phyloP scores from a whole-genome alignment of 2,329 filamentous ascomycete genomes.

The Cladosporium phlei region DNA sequence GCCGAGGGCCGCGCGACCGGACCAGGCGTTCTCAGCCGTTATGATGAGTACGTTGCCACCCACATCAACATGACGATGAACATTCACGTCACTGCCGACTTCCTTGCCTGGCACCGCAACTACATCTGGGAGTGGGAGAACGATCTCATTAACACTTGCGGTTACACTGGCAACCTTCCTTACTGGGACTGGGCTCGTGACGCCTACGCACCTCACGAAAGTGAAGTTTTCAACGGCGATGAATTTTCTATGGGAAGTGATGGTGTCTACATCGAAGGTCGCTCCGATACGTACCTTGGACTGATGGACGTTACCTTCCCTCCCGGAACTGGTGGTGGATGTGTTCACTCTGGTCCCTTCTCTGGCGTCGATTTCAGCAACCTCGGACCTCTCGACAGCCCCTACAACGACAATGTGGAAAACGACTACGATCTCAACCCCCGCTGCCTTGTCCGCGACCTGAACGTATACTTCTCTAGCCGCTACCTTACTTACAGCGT shows the following conservation, averaged over 20 bases:
- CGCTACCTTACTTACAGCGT: slow-evolving; percentile 17
- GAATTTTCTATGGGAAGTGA: slow-evolving; percentile 34
- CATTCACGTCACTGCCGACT: slow-evolving; percentile 24
- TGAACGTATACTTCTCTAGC: slow-evolving; percentile 23
- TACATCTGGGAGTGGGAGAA: slow-evolving; percentile 37
- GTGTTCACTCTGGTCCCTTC: slow-evolving; percentile 48
- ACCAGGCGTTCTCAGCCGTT: slow-evolving; percentile 19
- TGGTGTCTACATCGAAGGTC: slow-evolving; percentile 15
- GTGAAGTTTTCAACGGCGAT: slow-evolving; percentile 51
- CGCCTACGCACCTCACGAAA: slow-evolving; percentile 37
- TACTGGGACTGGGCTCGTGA: slow-evolving; percentile 53
- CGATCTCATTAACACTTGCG: slow-evolving; percentile 34
- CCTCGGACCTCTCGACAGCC: slow-evolving; percentile 17
- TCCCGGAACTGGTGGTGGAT: slow-evolving; percentile 50
- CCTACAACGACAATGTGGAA: slow-evolving; percentile 22
- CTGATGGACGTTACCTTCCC: slow-evolving; percentile 48
- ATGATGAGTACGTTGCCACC: slow-evolving; percentile 21
- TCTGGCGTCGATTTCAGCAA: slow-evolving; percentile 37
- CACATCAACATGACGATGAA: slow-evolving; percentile 17
- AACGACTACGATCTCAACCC: slow-evolving; percentile 17
- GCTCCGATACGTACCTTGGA: slow-evolving; percentile 33
- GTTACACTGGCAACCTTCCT: slow-evolving; percentile 34
- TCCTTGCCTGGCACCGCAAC: slow-evolving; percentile 36
- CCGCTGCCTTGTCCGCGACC: slow-evolving; percentile 27
- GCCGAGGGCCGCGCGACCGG: not conserved